Base-by-base conservation (phyloP, 2,329 filamentous ascomycete species). In the Emericellopsis cladophorae region DNA sequence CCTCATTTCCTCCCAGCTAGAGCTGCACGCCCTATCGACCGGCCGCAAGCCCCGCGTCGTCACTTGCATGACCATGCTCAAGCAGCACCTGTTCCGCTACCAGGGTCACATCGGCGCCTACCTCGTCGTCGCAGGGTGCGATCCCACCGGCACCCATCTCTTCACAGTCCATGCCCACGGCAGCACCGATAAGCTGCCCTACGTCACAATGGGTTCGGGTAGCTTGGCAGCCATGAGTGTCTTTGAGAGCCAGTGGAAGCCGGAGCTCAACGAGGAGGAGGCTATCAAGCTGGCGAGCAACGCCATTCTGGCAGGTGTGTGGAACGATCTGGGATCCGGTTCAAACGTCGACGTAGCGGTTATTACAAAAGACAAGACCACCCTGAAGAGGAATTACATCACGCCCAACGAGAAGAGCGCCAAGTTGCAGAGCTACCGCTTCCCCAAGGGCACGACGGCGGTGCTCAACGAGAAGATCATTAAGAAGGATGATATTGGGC, bases 111-210 rank as follows among this genome's bases (percentile, higher is more conserved):
- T 98, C 52, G 92, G 93, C 52, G 92, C 92, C 48, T 98, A 98
- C 66, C 81, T 98, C 44, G 92, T 98, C 50, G 86, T 98, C 44
- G 92, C 92, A 31, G 92, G 92, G 49, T 89, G 93, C 57, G 92
- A 98, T 61, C 90, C 93, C 29, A 98, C 92, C 1, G 92, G 92
- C 54, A 79, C 83, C 36, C 88, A 95, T 55, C 81, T 98, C 46
- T 98, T 94, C 73, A 98, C 93, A 48, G 92, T 98, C 35, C 92
- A 98, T 67, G 92, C 92, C 45, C 93, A 98, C 72, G 92, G 93
- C 50, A 92, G 84, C 55, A 98, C 92, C 46, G 92, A 98, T 70
- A 98, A 96, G 72, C 81, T 98, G 38, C 92, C 92, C 39, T 98
- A 98, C 63, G 93, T 98, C 51, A 98, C 93, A 49, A 98, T 98